These are phyloP conservation scores for Populus hybrid DNA, from an alignment of 441 rosid species.

Conservation along the genomic window DNA sequence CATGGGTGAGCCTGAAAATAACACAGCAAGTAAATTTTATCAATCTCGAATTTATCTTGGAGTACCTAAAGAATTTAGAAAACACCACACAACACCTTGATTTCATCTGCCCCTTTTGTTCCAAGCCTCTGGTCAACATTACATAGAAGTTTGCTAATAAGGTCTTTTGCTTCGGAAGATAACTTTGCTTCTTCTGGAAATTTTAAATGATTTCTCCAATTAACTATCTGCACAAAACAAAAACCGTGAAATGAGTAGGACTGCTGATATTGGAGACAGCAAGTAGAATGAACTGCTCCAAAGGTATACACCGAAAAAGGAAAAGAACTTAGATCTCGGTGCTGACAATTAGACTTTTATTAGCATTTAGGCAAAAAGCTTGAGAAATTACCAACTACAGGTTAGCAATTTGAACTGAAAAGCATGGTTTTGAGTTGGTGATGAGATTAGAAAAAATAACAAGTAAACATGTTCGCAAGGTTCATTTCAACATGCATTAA, in stretches of 20 bases:
- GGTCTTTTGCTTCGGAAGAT: constrained; percentile 89
- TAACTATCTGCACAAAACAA: constrained; percentile 66
- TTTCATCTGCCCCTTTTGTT: constrained; percentile 83
- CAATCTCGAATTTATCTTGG: neutral
- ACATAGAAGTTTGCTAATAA: constrained; percentile 77
- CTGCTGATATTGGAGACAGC: constrained; percentile 3
- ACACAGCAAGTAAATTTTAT: constrained; percentile 16
- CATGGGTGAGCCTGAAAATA: constrained; percentile 74
- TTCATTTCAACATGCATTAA: neutral
- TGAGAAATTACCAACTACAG: constrained; percentile 4
- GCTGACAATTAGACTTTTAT: neutral
- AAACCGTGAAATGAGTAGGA: too few species aligned
- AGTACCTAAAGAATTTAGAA: constrained; percentile 22
- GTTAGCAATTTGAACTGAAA: neutral
- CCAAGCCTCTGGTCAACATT: constrained; percentile 92
- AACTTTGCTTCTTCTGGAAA: constrained; percentile 93
- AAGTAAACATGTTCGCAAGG: neutral
- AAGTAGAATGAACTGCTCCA: too few species aligned
- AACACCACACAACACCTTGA: constrained; percentile 64
- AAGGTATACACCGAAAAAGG: neutral
- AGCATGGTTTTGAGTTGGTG: neutral
- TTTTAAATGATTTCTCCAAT: constrained; percentile 89
- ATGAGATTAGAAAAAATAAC: neutral
- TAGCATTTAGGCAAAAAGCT: neutral
- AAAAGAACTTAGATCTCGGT: neutral